Evolutionary conservation across 306 rosid species (phyloP), one percentile per base, ranked within the genome.

Genomic region (Vigna radiata): DNA sequence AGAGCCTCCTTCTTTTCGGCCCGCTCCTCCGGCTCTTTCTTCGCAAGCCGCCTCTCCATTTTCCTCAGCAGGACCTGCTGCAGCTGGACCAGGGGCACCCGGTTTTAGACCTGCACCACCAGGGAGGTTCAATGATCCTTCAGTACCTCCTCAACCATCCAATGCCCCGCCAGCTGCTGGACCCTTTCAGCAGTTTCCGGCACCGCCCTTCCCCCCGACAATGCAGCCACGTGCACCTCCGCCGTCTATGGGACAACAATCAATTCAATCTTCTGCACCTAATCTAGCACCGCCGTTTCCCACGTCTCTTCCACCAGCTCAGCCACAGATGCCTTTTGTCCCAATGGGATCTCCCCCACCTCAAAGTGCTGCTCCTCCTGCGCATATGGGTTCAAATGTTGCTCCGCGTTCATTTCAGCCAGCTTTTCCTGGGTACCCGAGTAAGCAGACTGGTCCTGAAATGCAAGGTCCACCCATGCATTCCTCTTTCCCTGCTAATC

Each of bases 281-380:
- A 70, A 64, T 87, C 96, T 87, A 87, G 82, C 72, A 33, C 81
- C 89, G 5, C 58, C 87, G 14, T 83, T 88, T 66, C 87, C 84
- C 0, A 72, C 84, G 11, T 71, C 93, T 62, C 55, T 78, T 81
- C 85, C 55, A 31, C 85, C 55, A 31, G 87, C 85, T 3, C 97
- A 82, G 80, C 79, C 75, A 14, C 93, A 80, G 63, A 41, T 76
- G 18, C 90, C 97, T 79, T 50, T 79, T 74, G 91, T 86, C 78
- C 91, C 90, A 36, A 86, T 92, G 92, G 97, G 95, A 17, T 73
- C 96, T 67, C 88, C 90, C 65, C 89, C 91, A 16, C 88, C 73
- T 9, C 91, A 73, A 83, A 71, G 59, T 64, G 60, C 77, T 68
- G 73, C 70, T 68, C 73, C 70, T 79, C 83, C 87, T 75, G 81